Evolutionary conservation across 2,329 filamentous ascomycete genomes (phyloP).

Genomic region (Annulohypoxylon truncatum): DNA sequence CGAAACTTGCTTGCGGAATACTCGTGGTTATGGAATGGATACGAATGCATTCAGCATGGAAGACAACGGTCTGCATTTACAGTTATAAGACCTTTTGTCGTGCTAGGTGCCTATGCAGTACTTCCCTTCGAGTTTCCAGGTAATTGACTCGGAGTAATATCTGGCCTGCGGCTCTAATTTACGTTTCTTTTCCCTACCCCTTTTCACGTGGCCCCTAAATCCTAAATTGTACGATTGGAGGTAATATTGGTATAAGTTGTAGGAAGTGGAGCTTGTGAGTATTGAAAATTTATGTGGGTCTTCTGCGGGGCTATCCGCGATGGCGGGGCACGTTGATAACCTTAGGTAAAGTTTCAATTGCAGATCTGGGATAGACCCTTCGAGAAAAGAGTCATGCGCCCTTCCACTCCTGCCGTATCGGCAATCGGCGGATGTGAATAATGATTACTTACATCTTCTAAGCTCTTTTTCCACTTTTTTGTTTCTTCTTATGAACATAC

Average conservation of each 20-base stretch:
- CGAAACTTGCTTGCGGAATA: slow-evolving; percentile 13
- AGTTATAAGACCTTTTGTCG: slow-evolving; percentile 18
- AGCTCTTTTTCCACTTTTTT: neutral
- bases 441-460: neutral
- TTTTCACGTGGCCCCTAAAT: neutral
- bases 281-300: slow-evolving; percentile 12
- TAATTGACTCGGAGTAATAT: slow-evolving; percentile 13
- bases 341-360: slow-evolving; percentile 21
- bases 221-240: neutral
- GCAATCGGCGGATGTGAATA: slow-evolving; percentile 30
- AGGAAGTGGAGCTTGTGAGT: neutral
- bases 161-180: slow-evolving; percentile 7
- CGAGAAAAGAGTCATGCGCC: slow-evolving; percentile 30
- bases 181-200: slow-evolving; percentile 2
- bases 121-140: slow-evolving; percentile 4
- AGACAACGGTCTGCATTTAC: slow-evolving; percentile 17
- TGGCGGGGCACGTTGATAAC: slow-evolving; percentile 31
- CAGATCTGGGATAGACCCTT: slow-evolving; percentile 12
- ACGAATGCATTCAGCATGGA: slow-evolving; percentile 28
- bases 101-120: slow-evolving; percentile 11
- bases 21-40: slow-evolving; percentile 25
- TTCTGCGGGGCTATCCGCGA: slow-evolving; percentile 36
- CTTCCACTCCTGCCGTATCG: slow-evolving; percentile 13
- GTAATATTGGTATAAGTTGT: neutral
- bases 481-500: neutral